These are phyloP conservation scores for Sporobolomyces pararoseus DNA, from an alignment of 768 basidiomycete genomes.

Conservation along the genomic window DNA sequence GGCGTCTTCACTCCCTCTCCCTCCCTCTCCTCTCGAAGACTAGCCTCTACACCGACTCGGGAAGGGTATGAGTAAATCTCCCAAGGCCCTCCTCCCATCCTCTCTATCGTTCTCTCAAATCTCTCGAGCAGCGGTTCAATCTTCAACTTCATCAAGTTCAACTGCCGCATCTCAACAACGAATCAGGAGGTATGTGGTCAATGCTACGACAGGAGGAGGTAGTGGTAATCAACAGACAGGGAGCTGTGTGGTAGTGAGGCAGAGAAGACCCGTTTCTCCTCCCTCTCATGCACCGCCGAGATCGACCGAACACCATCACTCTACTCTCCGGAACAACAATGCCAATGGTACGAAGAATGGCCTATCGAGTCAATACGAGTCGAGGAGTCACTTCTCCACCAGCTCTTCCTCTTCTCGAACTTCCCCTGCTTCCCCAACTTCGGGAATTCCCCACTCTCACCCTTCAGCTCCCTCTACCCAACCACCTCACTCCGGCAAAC, in stretches of 20 bases:
- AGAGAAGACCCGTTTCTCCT: background rate
- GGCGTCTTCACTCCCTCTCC: too few relatives aligned
- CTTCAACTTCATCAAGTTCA: background rate
- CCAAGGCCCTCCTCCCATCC: constrained; percentile 32
- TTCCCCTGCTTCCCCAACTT: background rate
- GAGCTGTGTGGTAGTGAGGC: constrained; percentile 7
- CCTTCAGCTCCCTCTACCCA: background rate
- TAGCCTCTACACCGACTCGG: too few relatives aligned
- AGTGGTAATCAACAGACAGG: background rate
- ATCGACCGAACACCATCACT: too few relatives aligned
- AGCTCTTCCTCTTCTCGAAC: background rate
- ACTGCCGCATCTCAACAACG: background rate
- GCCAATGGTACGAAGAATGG: too few relatives aligned
- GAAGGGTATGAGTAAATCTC: constrained; percentile 16
- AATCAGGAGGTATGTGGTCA: constrained; percentile 5
- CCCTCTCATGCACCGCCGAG: too few relatives aligned
- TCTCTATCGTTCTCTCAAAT: constrained; percentile 32
- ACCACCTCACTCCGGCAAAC: background rate
- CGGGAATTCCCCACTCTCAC: constrained; percentile 5
- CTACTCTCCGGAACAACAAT: too few relatives aligned
- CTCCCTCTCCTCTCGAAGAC: too few relatives aligned
- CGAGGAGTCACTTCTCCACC: too few relatives aligned
- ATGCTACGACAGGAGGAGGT: background rate
- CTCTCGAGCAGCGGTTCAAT: constrained; percentile 21
- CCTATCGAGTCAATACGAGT: too few relatives aligned